Base-by-base conservation (phyloP, 495 filamentous ascomycete genomes). In the Clavariopsis aquatica region DNA sequence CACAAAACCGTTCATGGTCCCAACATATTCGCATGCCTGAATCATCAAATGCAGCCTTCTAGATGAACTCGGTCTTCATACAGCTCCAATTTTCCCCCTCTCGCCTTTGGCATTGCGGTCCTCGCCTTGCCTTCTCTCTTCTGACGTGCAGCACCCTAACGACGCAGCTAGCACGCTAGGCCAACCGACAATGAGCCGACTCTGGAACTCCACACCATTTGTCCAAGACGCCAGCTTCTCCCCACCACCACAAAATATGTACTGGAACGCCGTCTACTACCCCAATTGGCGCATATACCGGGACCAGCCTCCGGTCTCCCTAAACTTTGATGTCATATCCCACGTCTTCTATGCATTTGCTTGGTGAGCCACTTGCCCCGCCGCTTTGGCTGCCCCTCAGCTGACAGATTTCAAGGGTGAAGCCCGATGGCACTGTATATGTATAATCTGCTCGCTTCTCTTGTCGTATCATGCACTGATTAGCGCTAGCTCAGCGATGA, bases 331-430 rank as follows among this genome's bases (percentile, higher is more conserved):
- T 29, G 80, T 83, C 60, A 78, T 89, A 43, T 87, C 90, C 57
- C 89, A 93, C 70, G 84, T 95, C 41, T 95, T 93, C 72, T 96
- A 96, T 74, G 90, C 92, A 53, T 96, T 92, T 83, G 91, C 90
- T 68, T 82, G 82, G 85, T 86, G 76, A 69, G 75, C 64, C 17
- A 1, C 24, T 13, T 51, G 56, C 52, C 45, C 54, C 27, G 62
- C 57, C 31, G 1, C 19, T 10, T 34, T 59, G 29, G 29, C 28
- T 53, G n/a, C 57, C n/a, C 5, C 23, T 2, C 43, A 52, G 51
- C 67, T 68, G 34, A 68, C 51, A 27, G 15, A 10, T 34, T 7
- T 47, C 17, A 41, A 91, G 85, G 78, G 84, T 96, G 53, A 86
- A 84, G 68, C 79, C 85, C 54, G 90, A 95, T 72, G 92, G 92